phyloP scores from a whole-genome alignment of 352 stramenopile genomes.

The Phytophthora aleatoria region DNA sequence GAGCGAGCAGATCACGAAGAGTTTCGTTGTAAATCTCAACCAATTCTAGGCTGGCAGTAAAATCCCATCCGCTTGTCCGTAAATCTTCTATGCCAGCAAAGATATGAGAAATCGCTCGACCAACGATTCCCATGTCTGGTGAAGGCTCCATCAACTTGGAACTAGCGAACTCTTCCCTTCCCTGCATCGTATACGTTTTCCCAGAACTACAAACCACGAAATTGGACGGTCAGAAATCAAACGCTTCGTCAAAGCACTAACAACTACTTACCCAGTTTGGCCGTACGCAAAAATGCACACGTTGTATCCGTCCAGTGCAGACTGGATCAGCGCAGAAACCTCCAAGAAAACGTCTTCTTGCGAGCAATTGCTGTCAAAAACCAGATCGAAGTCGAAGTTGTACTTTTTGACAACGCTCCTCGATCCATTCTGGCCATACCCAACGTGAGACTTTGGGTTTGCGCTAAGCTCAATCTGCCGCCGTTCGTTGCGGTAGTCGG shows the following conservation, averaged over 20 bases:
- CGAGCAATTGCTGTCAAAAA: constrained; percentile 93
- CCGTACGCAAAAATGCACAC: constrained; percentile 96
- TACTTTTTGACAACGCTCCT: constrained; percentile 81
- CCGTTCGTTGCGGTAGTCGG: constrained; percentile 67
- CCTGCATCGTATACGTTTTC: constrained; percentile 91
- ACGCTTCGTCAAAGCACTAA: neutral
- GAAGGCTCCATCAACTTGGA: constrained; percentile 47
- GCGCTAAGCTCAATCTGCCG: constrained; percentile 77
- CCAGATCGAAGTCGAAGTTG: constrained; percentile 97
- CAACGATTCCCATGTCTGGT: constrained; percentile 79
- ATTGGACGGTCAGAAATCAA: neutral
- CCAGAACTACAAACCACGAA: constrained; percentile 52
- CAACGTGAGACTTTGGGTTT: constrained; percentile 65
- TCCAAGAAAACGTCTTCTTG: constrained; percentile 98
- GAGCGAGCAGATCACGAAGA: constrained; percentile 91
- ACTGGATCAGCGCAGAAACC: constrained; percentile 94
- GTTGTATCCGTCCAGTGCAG: constrained; percentile 95
- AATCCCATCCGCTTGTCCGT: constrained; percentile 72
- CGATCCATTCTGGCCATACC: constrained; percentile 65
- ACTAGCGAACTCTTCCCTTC: constrained; percentile 44
- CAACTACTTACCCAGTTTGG: constrained; percentile 67
- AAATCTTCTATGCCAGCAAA: constrained; percentile 72
- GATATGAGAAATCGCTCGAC: constrained; percentile 78
- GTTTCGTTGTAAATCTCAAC: constrained; percentile 99
- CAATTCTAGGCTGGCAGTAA: constrained; percentile 80